Evolutionary conservation across 305 asterid genomes (phyloP).

Genomic region (Solanum chacoense): DNA sequence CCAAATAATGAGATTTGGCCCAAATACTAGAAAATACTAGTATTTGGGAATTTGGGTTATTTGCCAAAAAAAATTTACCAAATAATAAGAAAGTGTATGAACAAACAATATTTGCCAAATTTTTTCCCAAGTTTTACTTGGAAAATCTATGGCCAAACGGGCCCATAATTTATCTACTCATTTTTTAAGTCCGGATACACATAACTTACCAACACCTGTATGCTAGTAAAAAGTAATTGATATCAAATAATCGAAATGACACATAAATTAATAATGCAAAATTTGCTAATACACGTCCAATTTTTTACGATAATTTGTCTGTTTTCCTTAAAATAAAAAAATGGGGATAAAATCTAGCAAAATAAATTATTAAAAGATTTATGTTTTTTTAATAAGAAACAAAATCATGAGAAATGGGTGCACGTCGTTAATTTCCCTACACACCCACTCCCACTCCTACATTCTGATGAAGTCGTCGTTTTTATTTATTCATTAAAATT

Average conservation of each 20-base stretch:
- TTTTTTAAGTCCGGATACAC: neutral
- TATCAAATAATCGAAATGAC: neutral
- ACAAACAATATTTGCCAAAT: too few relatives aligned
- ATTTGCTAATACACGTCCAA: neutral
- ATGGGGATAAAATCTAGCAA: neutral
- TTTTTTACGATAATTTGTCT: neutral
- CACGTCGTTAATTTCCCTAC: neutral
- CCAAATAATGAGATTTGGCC: too few relatives aligned
- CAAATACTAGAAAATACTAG: too few relatives aligned
- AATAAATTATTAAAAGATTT: neutral
- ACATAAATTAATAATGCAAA: neutral
- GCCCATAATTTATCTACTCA: neutral
- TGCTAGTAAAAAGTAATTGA: neutral
- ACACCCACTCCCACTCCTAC: neutral
- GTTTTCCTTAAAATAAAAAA: neutral
- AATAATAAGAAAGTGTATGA: too few relatives aligned
- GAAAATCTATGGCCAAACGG: too few relatives aligned
- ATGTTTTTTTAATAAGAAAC: neutral
- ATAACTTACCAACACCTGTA: neutral
- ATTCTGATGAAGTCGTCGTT: neutral
- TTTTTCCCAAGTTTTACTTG: too few relatives aligned
- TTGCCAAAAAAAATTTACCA: too few relatives aligned
- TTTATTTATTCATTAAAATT: neutral
- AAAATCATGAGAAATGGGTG: neutral
- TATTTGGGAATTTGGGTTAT: too few relatives aligned